Conservation (phyloP, 352 stramenopile species). For the Chrysophaeum taylorii region DNA sequence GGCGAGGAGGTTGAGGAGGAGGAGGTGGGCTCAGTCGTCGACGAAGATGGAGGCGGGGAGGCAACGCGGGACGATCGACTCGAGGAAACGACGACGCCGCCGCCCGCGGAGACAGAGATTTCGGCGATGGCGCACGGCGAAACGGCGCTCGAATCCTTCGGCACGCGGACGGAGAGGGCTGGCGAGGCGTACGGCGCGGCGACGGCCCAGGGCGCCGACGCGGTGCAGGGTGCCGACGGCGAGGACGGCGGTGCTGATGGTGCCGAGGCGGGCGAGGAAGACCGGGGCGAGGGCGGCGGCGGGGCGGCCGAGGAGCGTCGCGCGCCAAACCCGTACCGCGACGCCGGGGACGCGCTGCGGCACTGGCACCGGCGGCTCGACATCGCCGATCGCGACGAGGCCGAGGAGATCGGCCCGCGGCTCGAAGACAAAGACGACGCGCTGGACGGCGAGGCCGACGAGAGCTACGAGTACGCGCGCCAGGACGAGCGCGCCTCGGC, state of each 20-base stretch:
- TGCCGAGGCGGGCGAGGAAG: conserved; percentile 85
- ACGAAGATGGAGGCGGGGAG: conserved; percentile 21
- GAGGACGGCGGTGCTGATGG: conserved; percentile 73
- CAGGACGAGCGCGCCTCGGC: conserved; percentile 21
- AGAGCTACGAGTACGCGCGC: conserved; percentile 10
- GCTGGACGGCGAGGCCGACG: conserved; percentile 55
- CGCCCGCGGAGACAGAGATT: conserved; percentile 29
- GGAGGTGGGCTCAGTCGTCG: conserved; percentile 25
- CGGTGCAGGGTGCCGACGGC: conserved; percentile 10
- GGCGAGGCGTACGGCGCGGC: conserved; percentile 11
- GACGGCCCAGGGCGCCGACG: conserved; percentile 25
- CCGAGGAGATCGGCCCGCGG: conserved; percentile 36
- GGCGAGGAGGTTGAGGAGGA: conserved; percentile 33
- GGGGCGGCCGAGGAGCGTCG: no score
- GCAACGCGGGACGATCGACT: conserved; percentile 26
- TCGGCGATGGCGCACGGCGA: conserved; percentile 33
- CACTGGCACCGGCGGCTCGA: conserved; percentile 94
- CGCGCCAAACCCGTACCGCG: conserved; percentile 82
- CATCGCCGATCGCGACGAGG: conserved; percentile 51
- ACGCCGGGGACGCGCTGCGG: conserved; percentile 83
- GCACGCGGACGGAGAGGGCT: not conserved
- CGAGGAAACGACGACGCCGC: conserved; percentile 28
- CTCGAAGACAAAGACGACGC: conserved; percentile 59
- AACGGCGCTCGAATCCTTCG: conserved; percentile 21
- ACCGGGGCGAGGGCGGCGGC: conserved; percentile 75